Base-by-base conservation (phyloP, 2,329 filamentous ascomycete species). In the Sclerotinia trifoliorum region DNA sequence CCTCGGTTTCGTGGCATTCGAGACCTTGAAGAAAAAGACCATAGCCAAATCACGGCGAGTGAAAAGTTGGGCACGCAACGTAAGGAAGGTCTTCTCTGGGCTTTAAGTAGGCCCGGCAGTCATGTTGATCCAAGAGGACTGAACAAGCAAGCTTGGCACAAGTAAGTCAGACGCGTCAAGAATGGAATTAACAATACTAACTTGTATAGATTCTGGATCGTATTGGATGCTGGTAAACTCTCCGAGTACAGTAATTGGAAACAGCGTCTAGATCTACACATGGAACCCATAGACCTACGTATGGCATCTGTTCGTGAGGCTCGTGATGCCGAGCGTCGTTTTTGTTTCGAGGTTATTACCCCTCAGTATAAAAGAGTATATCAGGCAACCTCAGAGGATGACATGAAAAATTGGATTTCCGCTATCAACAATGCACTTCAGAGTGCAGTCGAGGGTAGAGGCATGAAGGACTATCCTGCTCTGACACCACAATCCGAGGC, bases 231-330 rank as follows among this genome's bases (percentile, higher is more conserved):
- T 79, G 95, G 95, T 32, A 97, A 95, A 78, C 84, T 99, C 21
- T 97, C 94, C 1, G 95, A 99, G 77, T 99, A 99, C 80, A 97
- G 94, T 78, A 98, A 99, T 78, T 99, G 95, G 95, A 99, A 99
- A 80, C 93, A 99, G 78, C 94, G 88, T 78, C 86, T 99, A 32
- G 95, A 99, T 79, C 83, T 98, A 35, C 96, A 99, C 78, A 98
- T 97, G 88, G 95, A 98, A 2, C 95, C 95, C 0, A 98, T 99
- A 72, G 96, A 99, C 78, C 83, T 99, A 57, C 91, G 95, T 48
- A 95, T 98, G 88, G 95, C 95, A 13, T 98, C 95, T 21, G 96
- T 99, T 21, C 88, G 95, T 68, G 95, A 99, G 81, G 94, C 96
- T 52, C 89, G 95, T 32, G 97, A 96, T 78, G 92, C 94, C 1